Base-by-base conservation (phyloP, 176 grass and related monocot species). In the Oryza nivara region DNA sequence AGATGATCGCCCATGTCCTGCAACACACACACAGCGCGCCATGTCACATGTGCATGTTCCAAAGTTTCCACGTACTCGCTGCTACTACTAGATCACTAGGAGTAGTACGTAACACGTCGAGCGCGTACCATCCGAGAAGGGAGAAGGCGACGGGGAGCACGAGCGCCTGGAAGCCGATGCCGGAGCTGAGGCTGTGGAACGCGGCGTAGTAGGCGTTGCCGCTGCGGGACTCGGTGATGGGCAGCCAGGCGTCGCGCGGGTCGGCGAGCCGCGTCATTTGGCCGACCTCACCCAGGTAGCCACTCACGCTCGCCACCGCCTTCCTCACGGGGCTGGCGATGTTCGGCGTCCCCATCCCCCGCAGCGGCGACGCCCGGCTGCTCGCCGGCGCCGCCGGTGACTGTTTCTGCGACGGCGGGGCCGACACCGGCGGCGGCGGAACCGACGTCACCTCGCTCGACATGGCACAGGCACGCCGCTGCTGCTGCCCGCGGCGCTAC, bases 151-250 rank as follows among this genome's bases (percentile, higher is more conserved):
- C 75, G 30, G 96, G 96, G 52, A 99, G 74, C 72, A 96, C 88
- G 51, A 99, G 89, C 30, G 96, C 96, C 83, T 99, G 96, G 91
- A 96, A 99, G 4, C 96, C 96, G 45, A 99, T 92, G n/a, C 96
- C 93, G 67, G 91, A 99, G 91, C 81, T 96, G 75, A 99, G 96
- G 80, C 67, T 91, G 88, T 99, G 96, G 88, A 99, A 99, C 34
- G 96, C 96, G 19, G 96, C 88, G 87, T 96, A 99, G 90, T 94
- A 99, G 44, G 93, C 86, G 84, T 99, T 99, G 47, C 96, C 96
- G 76, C 87, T 96, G 46, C 88, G 67, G n/a, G 96, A 99, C 72
- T 95, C 96, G 26, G 96, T 99, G 89, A 99, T 99, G 63, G 96
- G 96, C 16, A 99, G 93, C 96, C 96, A 99, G 11, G 93, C 93